Evolutionary conservation across 331 rosid species (phyloP).

Genomic region (Erythrophleum ivorense): DNA sequence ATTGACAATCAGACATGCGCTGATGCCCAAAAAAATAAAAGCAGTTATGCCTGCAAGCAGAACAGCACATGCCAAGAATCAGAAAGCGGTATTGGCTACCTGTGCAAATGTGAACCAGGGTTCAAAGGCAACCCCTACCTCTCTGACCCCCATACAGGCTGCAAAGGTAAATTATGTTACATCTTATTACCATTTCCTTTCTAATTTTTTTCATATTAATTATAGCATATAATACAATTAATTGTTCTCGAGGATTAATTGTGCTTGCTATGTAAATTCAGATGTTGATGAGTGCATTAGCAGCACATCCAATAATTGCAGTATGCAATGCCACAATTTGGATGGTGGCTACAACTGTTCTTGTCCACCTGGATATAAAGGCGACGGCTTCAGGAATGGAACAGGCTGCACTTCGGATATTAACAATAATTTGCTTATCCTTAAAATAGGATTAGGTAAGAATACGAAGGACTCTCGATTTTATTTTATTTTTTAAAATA

Average conservation of each 20-base stretch:
- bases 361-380: neutral
- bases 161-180: neutral
- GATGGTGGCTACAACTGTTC: neutral
- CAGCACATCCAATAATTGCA: neutral
- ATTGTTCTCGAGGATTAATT: neutral
- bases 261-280: neutral
- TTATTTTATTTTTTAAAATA: too few species aligned
- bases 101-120: neutral
- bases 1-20: neutral
- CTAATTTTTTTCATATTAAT: too few species aligned
- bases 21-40: neutral
- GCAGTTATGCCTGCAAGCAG: slow-evolving; percentile 7
- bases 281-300: neutral
- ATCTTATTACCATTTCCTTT: neutral
- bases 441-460: neutral
- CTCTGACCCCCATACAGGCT: neutral
- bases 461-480: neutral
- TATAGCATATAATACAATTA: too few species aligned
- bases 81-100: neutral
- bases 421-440: neutral
- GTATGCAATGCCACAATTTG: neutral
- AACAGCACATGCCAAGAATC: neutral
- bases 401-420: neutral
- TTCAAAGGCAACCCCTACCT: slow-evolving; percentile 5
- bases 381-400: neutral